Conservation (phyloP, 2,329 filamentous ascomycete genomes). For the Epichloe scottii region DNA sequence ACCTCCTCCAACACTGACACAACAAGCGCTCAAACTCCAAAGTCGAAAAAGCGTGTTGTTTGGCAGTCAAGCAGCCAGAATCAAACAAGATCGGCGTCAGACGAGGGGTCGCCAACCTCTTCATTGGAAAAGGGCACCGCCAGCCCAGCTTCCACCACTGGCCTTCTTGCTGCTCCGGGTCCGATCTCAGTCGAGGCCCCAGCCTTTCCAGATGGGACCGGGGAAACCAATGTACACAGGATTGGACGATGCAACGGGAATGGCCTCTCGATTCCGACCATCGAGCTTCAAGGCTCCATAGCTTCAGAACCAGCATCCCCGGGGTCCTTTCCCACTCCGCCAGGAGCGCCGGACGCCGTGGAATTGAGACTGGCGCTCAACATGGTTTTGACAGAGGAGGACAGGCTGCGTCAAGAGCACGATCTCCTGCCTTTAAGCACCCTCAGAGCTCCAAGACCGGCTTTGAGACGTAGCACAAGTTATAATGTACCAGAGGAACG, state of each 20-base stretch:
- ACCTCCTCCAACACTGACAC: slow-evolving; percentile 10
- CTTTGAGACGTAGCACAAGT: slow-evolving; percentile 30
- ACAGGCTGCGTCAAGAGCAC: slow-evolving; percentile 8
- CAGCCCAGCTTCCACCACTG: slow-evolving; percentile 7
- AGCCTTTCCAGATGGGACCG: too few relatives aligned
- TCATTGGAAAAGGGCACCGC: slow-evolving; percentile 6
- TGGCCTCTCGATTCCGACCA: neutral
- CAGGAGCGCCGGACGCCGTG: slow-evolving; percentile 24
- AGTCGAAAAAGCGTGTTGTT: slow-evolving; percentile 29
- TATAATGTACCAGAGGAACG: slow-evolving; percentile 28
- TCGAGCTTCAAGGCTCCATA: neutral
- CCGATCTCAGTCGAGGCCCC: neutral
- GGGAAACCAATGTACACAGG: neutral
- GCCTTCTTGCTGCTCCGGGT: neutral
- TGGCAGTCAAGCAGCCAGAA: slow-evolving; percentile 20
- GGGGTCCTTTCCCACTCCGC: slow-evolving; percentile 14
- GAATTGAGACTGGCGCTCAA: slow-evolving; percentile 27
- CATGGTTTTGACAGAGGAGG: slow-evolving; percentile 24
- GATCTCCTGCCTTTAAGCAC: slow-evolving; percentile 3
- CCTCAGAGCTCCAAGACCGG: slow-evolving; percentile 21
- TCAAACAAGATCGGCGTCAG: slow-evolving; percentile 9
- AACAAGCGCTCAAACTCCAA: slow-evolving; percentile 18
- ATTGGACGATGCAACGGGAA: neutral
- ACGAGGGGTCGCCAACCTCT: slow-evolving; percentile 4
- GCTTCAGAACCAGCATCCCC: slow-evolving; percentile 5